phyloP scores from a whole-genome alignment of 2,329 filamentous ascomycete genomes.

The Huntiella decipiens region DNA sequence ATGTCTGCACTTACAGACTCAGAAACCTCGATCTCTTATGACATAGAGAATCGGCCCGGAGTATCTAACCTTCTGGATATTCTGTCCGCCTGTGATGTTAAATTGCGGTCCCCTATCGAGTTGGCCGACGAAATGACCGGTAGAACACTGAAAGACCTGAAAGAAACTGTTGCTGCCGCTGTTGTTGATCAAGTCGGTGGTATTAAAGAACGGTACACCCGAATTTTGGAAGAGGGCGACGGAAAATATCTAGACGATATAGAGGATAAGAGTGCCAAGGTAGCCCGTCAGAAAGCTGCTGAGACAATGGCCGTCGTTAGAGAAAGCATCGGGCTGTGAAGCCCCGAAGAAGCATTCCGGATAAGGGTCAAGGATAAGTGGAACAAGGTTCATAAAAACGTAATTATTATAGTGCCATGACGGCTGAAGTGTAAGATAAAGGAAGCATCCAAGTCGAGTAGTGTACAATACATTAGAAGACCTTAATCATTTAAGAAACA shows the following conservation, averaged over 20 bases:
- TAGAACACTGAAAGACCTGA: constrained; percentile 21
- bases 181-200: constrained; percentile 33
- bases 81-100: constrained; percentile 45
- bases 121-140: constrained; percentile 23
- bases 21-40: constrained; percentile 46
- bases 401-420: no score
- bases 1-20: constrained; percentile 61
- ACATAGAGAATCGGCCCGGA: constrained; percentile 50
- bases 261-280: constrained; percentile 36
- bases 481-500: neutral
- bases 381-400: no score
- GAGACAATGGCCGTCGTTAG: constrained; percentile 36
- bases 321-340: constrained; percentile 29
- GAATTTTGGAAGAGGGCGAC: constrained; percentile 28
- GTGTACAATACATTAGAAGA: no score
- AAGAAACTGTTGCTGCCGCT: constrained; percentile 37
- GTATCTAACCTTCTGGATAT: constrained; percentile 77
- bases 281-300: constrained; percentile 42
- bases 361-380: neutral
- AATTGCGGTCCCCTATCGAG: constrained; percentile 21
- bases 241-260: constrained; percentile 36
- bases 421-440: no score
- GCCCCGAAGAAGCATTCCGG: neutral
- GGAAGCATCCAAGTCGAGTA: no score
- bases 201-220: constrained; percentile 37